These are phyloP conservation scores for Daldinia decipiens DNA, from an alignment of 495 filamentous ascomycete genomes.

Conservation along the genomic window DNA sequence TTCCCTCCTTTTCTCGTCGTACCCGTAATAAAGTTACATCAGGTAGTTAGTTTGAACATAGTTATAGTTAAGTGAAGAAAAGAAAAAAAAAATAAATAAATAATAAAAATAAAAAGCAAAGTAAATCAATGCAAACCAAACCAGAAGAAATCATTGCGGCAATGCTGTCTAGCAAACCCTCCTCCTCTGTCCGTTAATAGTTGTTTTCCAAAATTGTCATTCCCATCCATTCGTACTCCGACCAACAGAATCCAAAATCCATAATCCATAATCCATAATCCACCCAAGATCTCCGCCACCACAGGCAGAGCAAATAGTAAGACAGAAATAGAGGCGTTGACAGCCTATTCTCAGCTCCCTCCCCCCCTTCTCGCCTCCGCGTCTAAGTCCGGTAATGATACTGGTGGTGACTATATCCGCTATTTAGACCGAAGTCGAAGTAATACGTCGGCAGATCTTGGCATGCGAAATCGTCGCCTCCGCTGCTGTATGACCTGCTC, in stretches of 20 bases:
- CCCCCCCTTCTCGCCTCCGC: slow-evolving; percentile 6
- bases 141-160: slow-evolving; percentile 1
- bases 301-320: background rate
- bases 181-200: background rate
- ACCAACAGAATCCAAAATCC: slow-evolving; percentile 18
- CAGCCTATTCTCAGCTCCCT: background rate
- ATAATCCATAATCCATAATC: background rate
- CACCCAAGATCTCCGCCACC: background rate
- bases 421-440: slow-evolving; percentile 42
- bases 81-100: no score
- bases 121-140: slow-evolving; percentile 8
- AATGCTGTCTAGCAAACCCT: slow-evolving; percentile 13
- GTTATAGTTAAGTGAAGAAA: no score
- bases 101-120: no score
- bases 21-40: background rate
- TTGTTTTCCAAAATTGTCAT: slow-evolving; percentile 1
- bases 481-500: slow-evolving; percentile 43
- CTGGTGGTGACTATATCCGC: slow-evolving; percentile 28
- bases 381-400: slow-evolving; percentile 12
- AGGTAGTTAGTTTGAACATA: no score
- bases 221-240: slow-evolving; percentile 26
- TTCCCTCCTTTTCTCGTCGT: background rate
- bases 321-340: background rate
- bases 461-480: slow-evolving; percentile 43
- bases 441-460: slow-evolving; percentile 44